These are phyloP conservation scores for Creolimax fragrantissima DNA, from an alignment of 78 protist species.

Conservation along the genomic window DNA sequence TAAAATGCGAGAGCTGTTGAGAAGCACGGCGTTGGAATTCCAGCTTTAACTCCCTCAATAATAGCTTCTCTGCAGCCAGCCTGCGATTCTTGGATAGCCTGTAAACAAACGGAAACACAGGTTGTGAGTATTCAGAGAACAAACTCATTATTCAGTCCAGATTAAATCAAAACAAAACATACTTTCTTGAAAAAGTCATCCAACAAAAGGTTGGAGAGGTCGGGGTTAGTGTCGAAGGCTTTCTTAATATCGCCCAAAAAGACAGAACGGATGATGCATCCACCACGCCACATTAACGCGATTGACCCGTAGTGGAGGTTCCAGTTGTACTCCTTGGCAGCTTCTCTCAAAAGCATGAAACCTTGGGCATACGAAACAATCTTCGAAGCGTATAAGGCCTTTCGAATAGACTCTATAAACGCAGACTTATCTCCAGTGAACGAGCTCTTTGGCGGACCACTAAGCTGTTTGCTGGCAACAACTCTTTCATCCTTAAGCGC, in stretches of 20 bases:
- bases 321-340: conserved; percentile 44
- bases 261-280: conserved; percentile 91
- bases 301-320: conserved; percentile 69
- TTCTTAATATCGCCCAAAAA: conserved; percentile 72
- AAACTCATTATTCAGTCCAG: not conserved
- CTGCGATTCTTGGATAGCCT: conserved; percentile 3
- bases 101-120: not conserved
- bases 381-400: conserved; percentile 80
- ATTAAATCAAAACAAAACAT: not conserved
- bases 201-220: conserved; percentile 57
- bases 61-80: conserved; percentile 45
- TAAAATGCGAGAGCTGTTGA: conserved; percentile 77
- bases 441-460: conserved; percentile 45
- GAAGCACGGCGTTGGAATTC: conserved; percentile 85
- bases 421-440: conserved; percentile 45
- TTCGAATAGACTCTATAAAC: conserved; percentile 54
- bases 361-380: conserved; percentile 80
- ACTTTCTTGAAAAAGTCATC: conserved; percentile 56
- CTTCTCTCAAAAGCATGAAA: conserved; percentile 25
- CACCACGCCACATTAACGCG: conserved; percentile 87
- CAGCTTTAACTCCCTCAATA: conserved; percentile 32
- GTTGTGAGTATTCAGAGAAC: not conserved
- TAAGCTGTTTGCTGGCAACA: conserved; percentile 40
- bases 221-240: conserved; percentile 71
- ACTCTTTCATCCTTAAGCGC: conserved; percentile 64